A percentile compares a stretch with the other conserved stretches of the same genome.
Evolutionary conservation across 306 rosid genomes (phyloP).

Genomic region (Purshia tridentata): DNA sequence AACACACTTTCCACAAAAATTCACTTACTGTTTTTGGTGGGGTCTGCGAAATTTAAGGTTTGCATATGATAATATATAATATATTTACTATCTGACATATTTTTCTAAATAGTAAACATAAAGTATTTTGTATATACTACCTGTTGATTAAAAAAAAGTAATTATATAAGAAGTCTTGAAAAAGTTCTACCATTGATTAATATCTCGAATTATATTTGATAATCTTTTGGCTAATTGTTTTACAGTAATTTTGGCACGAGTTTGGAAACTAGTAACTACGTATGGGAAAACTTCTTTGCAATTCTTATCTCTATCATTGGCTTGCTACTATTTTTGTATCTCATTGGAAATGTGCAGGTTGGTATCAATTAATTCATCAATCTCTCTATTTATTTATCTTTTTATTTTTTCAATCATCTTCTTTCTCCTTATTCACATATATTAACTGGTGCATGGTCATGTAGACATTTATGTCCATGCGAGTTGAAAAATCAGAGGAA

Average conservation of each 20-base stretch:
- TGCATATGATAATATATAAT: neutral
- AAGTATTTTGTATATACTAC: too few relatives aligned
- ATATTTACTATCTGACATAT: too few relatives aligned
- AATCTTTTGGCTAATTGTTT: neutral
- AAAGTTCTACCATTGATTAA: too few relatives aligned
- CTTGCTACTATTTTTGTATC: constrained; percentile 34
- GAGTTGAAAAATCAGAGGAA: constrained; percentile 66
- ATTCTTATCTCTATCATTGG: constrained; percentile 31
- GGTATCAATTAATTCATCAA: neutral
- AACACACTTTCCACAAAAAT: constrained; percentile 20
- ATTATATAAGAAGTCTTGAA: too few relatives aligned
- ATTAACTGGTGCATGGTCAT: too few relatives aligned
- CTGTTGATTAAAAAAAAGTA: too few relatives aligned
- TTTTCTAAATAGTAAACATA: too few relatives aligned
- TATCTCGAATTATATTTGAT: too few relatives aligned
- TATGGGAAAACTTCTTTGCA: constrained; percentile 37
- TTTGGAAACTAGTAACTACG: constrained; percentile 28
- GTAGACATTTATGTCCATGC: constrained; percentile 65
- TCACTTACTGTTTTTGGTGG: constrained; percentile 42
- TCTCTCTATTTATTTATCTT: neutral
- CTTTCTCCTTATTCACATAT: too few relatives aligned
- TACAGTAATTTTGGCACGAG: constrained; percentile 37
- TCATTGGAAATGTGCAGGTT: constrained; percentile 45
- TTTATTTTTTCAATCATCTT: neutral
- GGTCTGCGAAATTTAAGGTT: constrained; percentile 44